A percentile compares a stretch with the other conserved stretches of the same genome.
phyloP scores from a whole-genome alignment of 2,329 filamentous ascomycete species.

The Chalaropsis ovoidea region DNA sequence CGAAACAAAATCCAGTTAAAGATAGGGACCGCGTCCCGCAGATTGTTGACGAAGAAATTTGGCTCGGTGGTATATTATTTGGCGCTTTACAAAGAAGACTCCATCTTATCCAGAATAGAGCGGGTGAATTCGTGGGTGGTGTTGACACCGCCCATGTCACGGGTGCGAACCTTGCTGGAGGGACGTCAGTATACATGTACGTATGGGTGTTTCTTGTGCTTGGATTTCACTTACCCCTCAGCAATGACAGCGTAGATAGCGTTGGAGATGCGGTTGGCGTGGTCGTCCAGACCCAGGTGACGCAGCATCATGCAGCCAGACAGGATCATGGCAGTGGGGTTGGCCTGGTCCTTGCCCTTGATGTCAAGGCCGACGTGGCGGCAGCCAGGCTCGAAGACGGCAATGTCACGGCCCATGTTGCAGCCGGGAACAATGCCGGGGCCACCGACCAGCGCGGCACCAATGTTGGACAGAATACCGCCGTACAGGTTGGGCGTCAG shows the following conservation, averaged over 20 bases:
- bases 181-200: slow-evolving; percentile 35
- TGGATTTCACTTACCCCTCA: slow-evolving; percentile 59
- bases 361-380: slow-evolving; percentile 98
- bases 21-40: background rate
- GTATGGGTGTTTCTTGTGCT: background rate
- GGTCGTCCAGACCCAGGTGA: slow-evolving; percentile 93
- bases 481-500: slow-evolving; percentile 99
- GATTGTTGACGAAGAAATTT: slow-evolving; percentile 5
- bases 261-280: slow-evolving; percentile 96
- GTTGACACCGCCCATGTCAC: slow-evolving; percentile 86
- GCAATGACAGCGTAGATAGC: slow-evolving; percentile 68
- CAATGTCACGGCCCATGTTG: slow-evolving; percentile 98
- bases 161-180: slow-evolving; percentile 69
- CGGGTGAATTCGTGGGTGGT: slow-evolving; percentile 92
- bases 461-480: slow-evolving; percentile 97
- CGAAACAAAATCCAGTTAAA: background rate
- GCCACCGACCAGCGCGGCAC: slow-evolving; percentile 89
- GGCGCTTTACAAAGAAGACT: slow-evolving; percentile 35
- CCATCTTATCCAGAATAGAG: slow-evolving; percentile 93
- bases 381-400: slow-evolving; percentile 97
- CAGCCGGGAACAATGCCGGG: slow-evolving; percentile 95
- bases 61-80: slow-evolving; percentile 5
- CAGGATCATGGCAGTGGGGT: slow-evolving; percentile 90
- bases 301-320: slow-evolving; percentile 95
- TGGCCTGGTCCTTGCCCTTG: slow-evolving; percentile 98